Evolutionary conservation across 164 flowering plant genomes (phyloP).

Genomic region (Vitis vinifera): DNA sequence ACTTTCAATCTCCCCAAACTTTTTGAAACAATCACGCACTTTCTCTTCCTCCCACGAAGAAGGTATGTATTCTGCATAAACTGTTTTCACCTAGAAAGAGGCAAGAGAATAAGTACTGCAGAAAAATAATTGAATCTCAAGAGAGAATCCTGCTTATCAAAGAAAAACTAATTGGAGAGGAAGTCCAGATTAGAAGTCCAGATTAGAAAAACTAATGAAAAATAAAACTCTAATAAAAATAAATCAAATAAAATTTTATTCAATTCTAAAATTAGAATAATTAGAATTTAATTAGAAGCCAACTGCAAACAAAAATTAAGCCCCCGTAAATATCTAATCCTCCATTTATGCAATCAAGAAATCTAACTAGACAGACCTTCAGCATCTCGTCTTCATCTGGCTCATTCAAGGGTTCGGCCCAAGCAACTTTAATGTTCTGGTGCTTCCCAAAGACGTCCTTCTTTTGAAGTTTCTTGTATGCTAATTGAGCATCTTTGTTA

Average conservation of each 20-base stretch:
- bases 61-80: conserved; percentile 36
- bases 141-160: too few species aligned
- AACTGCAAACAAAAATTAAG: background rate
- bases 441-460: conserved; percentile 31
- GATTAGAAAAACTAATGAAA: too few species aligned
- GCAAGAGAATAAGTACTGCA: background rate
- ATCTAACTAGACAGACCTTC: conserved; percentile 25
- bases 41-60: conserved; percentile 38
- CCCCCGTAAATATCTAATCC: background rate
- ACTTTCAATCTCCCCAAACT: conserved; percentile 37
- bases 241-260: background rate
- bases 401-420: conserved; percentile 43
- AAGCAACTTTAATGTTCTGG: conserved; percentile 32
- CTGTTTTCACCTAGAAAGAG: conserved; percentile 37
- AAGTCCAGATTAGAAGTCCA: too few species aligned
- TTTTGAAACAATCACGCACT: conserved; percentile 27
- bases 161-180: too few species aligned
- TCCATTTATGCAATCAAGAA: background rate
- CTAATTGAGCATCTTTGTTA: conserved; percentile 38
- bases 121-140: too few species aligned
- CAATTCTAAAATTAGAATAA: background rate
- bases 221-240: background rate
- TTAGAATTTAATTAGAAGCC: too few species aligned
- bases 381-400: conserved; percentile 38
- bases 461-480: conserved; percentile 41